Evolutionary conservation across 2,329 filamentous ascomycete species (phyloP).

Genomic region (Tolypocladium tundrense): DNA sequence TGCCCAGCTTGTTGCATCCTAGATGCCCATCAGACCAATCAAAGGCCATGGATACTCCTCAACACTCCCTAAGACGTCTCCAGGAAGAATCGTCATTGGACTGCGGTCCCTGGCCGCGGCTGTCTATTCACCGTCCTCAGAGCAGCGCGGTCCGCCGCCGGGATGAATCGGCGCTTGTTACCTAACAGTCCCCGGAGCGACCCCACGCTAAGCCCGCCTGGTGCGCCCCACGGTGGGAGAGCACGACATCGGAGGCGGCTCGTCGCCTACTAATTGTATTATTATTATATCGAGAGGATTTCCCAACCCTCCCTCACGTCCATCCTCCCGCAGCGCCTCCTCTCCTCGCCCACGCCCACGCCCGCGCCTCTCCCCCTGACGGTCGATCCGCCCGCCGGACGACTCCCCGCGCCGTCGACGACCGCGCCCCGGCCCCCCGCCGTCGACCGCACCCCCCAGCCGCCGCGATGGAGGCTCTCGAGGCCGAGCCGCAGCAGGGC

Average conservation of each 20-base stretch:
- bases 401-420: no score
- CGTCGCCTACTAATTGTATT: not conserved
- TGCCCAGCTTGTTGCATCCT: no score
- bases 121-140: no score
- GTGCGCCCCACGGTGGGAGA: not conserved
- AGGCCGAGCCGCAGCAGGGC: constrained; percentile 22
- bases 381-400: not conserved
- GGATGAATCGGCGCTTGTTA: not conserved
- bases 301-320: not conserved
- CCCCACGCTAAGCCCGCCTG: not conserved
- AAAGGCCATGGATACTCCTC: no score
- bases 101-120: no score
- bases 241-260: constrained; percentile 12
- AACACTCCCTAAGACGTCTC: no score
- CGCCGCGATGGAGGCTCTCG: constrained; percentile 26
- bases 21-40: no score
- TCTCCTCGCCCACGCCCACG: not conserved
- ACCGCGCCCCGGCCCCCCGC: not conserved
- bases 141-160: not conserved
- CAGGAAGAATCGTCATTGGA: no score
- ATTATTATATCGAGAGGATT: not conserved
- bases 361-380: not conserved
- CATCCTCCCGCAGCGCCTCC: not conserved
- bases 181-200: not conserved
- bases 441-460: not conserved